phyloP scores from a whole-genome alignment of 202 grass and related monocot species.

The Panicum virgatum region DNA sequence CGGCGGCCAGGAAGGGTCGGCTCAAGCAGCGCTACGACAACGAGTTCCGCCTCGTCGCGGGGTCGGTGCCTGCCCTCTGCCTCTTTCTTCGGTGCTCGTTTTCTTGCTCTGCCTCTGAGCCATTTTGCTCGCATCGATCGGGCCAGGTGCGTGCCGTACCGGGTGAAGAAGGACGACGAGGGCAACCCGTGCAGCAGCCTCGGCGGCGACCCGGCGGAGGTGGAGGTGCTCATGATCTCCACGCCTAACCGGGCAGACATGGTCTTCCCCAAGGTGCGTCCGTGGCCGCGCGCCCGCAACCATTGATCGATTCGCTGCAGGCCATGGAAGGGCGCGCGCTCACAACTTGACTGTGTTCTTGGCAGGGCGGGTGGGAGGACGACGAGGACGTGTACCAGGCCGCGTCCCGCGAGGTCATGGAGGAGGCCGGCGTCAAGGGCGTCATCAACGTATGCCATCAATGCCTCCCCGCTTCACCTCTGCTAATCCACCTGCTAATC shows the following conservation, averaged over 20 bases:
- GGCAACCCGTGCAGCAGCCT: constrained; percentile 40
- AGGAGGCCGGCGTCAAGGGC: constrained; percentile 90
- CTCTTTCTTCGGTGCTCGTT: background rate
- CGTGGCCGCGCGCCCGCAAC: too few species aligned
- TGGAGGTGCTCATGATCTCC: constrained; percentile 90
- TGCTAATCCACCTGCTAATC: background rate
- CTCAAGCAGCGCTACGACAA: constrained; percentile 71
- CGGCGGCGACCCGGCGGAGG: constrained; percentile 10
- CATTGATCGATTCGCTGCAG: constrained; percentile 4
- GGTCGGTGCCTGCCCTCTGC: constrained; percentile 36
- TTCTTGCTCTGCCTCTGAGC: background rate
- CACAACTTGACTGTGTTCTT: background rate
- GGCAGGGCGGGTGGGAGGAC: constrained; percentile 84
- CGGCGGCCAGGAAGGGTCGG: constrained; percentile 62
- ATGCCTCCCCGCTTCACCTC: background rate
- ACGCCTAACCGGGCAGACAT: constrained; percentile 68
- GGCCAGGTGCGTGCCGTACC: constrained; percentile 85
- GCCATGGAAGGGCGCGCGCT: background rate
- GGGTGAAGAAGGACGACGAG: constrained; percentile 40
- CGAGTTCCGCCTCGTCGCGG: constrained; percentile 72
- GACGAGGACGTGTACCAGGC: constrained; percentile 82
- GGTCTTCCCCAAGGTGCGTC: constrained; percentile 90
- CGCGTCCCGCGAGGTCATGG: constrained; percentile 70
- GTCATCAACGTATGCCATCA: constrained; percentile 51
- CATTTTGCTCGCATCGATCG: too few species aligned